Base-by-base conservation (phyloP, 768 basidiomycete genomes). In the Panaeolus cyanescens region DNA sequence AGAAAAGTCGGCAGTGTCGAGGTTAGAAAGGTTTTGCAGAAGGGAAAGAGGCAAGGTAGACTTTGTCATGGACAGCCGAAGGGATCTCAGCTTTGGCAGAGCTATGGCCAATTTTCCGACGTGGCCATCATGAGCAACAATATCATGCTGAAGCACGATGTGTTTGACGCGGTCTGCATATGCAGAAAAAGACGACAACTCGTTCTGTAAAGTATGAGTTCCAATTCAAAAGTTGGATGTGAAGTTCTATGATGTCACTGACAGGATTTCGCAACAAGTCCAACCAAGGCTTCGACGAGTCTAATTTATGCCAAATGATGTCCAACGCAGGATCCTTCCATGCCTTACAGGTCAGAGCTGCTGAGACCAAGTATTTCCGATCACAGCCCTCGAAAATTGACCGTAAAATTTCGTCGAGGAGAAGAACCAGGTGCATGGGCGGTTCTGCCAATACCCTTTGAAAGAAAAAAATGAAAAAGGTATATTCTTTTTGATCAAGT, bases 301-400 rank as follows among this genome's bases (percentile, higher is more conserved):
- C 64, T 22, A 85, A 67, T 32, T 71, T 72, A 59, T 70, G 65
- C 83, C 83, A 85, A 15, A 83, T 60, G 31, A 71, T 65, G 66
- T 85, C 82, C 15, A 84, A 61, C 15, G 83, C 80, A 31, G 82
- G 83, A 32, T 79, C 77, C 45, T 71, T 77, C 82, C 83, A 85
- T 28, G 80, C 72, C 67, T 64, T 73, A 65, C 81, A 85, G 36
- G 71, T 76, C 59, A 76, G 75, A 1, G 81, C 79, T n/a, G 72
- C 68, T 32, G 63, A 65, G 39, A 72, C 68, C 15, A 85, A 74
- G 12, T 75, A 68, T 13, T 55, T 22, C 39, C 66, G 68, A 19
- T 70, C 69, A 39, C 72, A 58, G 37, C 75, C 70, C 32, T 72
- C 66, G 55, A 84, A 76, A 58, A 84, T 77, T 34, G 72, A 67